phyloP scores from a whole-genome alignment of 2,329 filamentous ascomycete genomes.

The Lasiodiplodia gonubiensis region DNA sequence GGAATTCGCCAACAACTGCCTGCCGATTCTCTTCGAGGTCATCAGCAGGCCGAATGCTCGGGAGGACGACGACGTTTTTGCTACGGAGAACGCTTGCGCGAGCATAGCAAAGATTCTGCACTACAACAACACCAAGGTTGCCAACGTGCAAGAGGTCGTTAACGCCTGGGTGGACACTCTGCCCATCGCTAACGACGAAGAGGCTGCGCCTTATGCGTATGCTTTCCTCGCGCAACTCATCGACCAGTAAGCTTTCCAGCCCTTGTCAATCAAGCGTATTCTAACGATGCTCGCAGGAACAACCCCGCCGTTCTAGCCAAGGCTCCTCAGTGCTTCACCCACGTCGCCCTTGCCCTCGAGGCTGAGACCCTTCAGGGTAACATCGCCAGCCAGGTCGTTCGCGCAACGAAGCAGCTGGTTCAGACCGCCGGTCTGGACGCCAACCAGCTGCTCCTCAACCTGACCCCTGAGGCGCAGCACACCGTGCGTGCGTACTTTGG shows the following conservation, averaged over 20 bases:
- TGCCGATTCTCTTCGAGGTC: constrained; percentile 84
- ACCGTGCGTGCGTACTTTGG: constrained; percentile 80
- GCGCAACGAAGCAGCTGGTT: constrained; percentile 78
- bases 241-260: constrained; percentile 75
- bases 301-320: constrained; percentile 78
- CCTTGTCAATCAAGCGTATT: constrained; percentile 16
- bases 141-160: constrained; percentile 76
- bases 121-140: constrained; percentile 79
- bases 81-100: constrained; percentile 95
- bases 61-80: constrained; percentile 92
- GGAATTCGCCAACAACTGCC: constrained; percentile 79
- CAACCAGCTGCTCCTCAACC: constrained; percentile 73
- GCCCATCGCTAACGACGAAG: constrained; percentile 92
- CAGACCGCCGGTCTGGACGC: constrained; percentile 76
- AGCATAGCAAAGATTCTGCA: constrained; percentile 97
- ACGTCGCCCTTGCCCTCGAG: constrained; percentile 86
- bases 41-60: constrained; percentile 81
- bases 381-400: constrained; percentile 76
- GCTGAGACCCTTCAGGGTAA: constrained; percentile 87
- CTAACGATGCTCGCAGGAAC: constrained; percentile 65
- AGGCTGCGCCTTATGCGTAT: constrained; percentile 95
- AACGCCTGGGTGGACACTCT: constrained; percentile 89
- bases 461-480: constrained; percentile 80
- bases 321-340: constrained; percentile 80
- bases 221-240: constrained; percentile 90